These are phyloP conservation scores for Chaetomium sp. DNA, from an alignment of 2,329 filamentous ascomycete genomes.

Conservation along the genomic window DNA sequence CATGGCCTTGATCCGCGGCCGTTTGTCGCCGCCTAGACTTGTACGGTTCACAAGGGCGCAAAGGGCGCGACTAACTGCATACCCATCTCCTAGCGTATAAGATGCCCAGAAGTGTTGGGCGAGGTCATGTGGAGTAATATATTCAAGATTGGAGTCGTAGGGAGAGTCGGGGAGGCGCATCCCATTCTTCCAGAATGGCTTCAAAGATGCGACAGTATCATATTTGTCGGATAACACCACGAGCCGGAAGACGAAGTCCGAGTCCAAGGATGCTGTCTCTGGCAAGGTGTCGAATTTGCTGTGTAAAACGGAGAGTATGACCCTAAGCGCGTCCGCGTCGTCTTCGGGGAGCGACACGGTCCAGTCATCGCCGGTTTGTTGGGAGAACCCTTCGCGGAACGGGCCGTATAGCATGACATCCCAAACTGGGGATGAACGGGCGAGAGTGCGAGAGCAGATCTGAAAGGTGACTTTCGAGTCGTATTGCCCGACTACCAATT, in stretches of 20 bases:
- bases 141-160: too few relatives aligned
- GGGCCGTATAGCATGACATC: slow-evolving; percentile 1
- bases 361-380: not conserved
- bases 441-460: slow-evolving; percentile 22
- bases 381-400: not conserved
- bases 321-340: not conserved
- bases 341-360: not conserved
- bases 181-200: not conserved
- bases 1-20: not conserved
- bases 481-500: slow-evolving; percentile 13
- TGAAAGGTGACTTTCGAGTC: slow-evolving; percentile 14
- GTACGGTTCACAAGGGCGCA: not conserved
- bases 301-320: not conserved
- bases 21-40: not conserved
- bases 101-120: not conserved
- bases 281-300: not conserved
- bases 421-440: slow-evolving; percentile 8
- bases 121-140: not conserved
- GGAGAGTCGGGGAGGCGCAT: too few relatives aligned
- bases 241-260: not conserved
- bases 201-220: not conserved
- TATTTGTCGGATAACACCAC: not conserved
- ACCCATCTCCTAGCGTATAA: not conserved
- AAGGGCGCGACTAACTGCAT: not conserved
- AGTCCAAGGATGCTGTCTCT: not conserved